A percentile compares a stretch with the other conserved stretches of the same genome.
Evolutionary conservation across 768 basidiomycete genomes (phyloP).

Genomic region (Mrakia gelida): DNA sequence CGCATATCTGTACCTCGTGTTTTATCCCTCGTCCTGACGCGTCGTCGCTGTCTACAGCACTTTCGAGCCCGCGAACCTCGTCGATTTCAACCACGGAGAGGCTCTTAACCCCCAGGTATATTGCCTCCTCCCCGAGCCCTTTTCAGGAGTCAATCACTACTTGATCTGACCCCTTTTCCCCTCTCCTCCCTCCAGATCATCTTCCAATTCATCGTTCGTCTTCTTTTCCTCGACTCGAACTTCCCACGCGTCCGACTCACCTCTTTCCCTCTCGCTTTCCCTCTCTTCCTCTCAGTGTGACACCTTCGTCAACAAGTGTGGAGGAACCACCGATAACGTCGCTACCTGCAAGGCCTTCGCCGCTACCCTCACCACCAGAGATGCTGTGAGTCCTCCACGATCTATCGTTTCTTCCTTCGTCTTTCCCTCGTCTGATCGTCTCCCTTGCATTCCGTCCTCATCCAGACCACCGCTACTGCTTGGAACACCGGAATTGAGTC

Average conservation of each 20-base stretch:
- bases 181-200: background rate
- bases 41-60: background rate
- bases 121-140: background rate
- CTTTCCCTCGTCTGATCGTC: background rate
- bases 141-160: too few species aligned
- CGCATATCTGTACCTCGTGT: background rate
- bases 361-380: background rate
- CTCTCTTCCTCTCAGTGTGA: constrained; percentile 36
- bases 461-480: background rate
- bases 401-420: too few species aligned
- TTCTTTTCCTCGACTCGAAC: background rate
- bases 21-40: too few species aligned
- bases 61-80: constrained; percentile 36
- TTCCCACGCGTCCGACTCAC: background rate
- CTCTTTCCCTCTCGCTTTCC: background rate
- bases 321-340: constrained; percentile 28
- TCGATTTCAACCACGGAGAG: constrained; percentile 36
- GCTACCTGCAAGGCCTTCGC: background rate
- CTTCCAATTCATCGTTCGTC: background rate
- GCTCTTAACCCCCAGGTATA: constrained; percentile 38
- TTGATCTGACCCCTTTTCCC: background rate
- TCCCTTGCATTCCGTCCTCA: background rate
- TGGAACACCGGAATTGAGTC: background rate
- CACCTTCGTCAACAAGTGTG: constrained; percentile 40
- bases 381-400: background rate